A percentile compares a stretch with the other conserved stretches of the same genome.
These are phyloP conservation scores for Scedosporium dehoogii DNA, from an alignment of 2,329 filamentous ascomycete genomes.

Conservation along the genomic window DNA sequence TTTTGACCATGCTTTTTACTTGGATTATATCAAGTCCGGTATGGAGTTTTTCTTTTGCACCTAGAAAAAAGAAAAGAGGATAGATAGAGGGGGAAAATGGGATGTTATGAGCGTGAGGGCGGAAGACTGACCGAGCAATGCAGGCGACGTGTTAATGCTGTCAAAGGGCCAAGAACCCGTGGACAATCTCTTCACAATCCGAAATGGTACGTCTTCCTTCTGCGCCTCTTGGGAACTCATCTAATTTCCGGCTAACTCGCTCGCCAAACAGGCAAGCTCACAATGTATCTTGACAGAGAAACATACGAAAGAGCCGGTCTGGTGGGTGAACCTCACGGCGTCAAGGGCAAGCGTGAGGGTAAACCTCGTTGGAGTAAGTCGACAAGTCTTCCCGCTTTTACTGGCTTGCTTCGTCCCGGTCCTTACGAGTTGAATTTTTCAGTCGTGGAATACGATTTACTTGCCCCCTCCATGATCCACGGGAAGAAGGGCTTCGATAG, in stretches of 20 bases:
- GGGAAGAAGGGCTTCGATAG: constrained; percentile 78
- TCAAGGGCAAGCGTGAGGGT: constrained; percentile 45
- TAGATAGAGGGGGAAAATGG: too few species aligned
- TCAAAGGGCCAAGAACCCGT: constrained; percentile 64
- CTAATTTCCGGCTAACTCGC: not conserved
- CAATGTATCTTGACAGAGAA: constrained; percentile 69
- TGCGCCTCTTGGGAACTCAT: not conserved
- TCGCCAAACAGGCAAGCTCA: constrained; percentile 48
- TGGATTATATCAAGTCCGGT: constrained; percentile 76
- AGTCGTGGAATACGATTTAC: constrained; percentile 68
- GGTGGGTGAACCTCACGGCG: constrained; percentile 56
- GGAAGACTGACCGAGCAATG: not conserved
- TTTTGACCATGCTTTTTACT: constrained; percentile 67
- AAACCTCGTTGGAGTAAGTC: constrained; percentile 65
- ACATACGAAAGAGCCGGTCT: constrained; percentile 77
- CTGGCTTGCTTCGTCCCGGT: not conserved
- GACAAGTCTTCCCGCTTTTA: not conserved
- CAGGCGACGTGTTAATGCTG: constrained; percentile 73
- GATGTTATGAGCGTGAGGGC: too few species aligned
- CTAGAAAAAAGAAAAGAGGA: not conserved
- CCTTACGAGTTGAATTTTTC: not conserved
- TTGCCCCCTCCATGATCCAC: constrained; percentile 63
- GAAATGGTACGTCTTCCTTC: constrained; percentile 44
- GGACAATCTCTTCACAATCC: constrained; percentile 63
- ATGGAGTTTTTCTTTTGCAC: constrained; percentile 12